Conservation (phyloP, 2,329 filamentous ascomycete genomes). For the Ascochyta pisi region DNA sequence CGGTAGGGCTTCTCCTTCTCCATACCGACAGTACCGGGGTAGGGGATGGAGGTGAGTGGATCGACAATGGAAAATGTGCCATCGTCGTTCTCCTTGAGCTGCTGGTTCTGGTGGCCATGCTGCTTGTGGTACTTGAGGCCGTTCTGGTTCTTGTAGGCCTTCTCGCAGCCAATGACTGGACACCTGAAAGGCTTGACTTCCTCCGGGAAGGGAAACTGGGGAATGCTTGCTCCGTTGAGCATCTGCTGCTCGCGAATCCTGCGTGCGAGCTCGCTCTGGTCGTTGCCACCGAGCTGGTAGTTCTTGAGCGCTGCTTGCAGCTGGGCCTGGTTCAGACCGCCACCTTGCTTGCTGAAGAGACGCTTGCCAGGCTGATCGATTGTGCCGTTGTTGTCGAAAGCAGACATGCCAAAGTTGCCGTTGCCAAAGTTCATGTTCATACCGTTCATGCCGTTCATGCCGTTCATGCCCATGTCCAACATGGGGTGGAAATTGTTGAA, state of each 20-base stretch:
- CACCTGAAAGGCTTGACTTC: constrained; percentile 98
- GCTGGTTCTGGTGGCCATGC: constrained; percentile 95
- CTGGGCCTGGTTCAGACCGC: constrained; percentile 71
- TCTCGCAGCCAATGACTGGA: constrained; percentile 97
- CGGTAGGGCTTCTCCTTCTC: constrained; percentile 99
- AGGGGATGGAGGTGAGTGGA: constrained; percentile 90
- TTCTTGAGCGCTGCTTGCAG: constrained; percentile 78
- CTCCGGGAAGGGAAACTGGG: constrained; percentile 63
- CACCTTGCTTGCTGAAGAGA: constrained; percentile 82
- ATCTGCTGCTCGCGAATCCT: constrained; percentile 70
- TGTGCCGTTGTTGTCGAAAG: constrained; percentile 50
- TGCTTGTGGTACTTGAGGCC: constrained; percentile 89
- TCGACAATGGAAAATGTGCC: constrained; percentile 99
- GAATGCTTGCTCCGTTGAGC: constrained; percentile 57
- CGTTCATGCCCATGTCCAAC: constrained; percentile 41
- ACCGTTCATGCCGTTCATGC: constrained; percentile 45
- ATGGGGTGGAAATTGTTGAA: constrained; percentile 56
- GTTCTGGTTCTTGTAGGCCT: constrained; percentile 99
- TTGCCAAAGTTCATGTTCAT: constrained; percentile 46
- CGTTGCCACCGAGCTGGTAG: constrained; percentile 68
- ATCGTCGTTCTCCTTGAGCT: constrained; percentile 94
- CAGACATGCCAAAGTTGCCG: constrained; percentile 51
- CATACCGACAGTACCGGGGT: constrained; percentile 97
- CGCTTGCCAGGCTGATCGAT: constrained; percentile 97
- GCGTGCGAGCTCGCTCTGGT: constrained; percentile 75